Conservation (phyloP, 192 early-diverging fungal genomes). For the Backusella liffmaniae region DNA sequence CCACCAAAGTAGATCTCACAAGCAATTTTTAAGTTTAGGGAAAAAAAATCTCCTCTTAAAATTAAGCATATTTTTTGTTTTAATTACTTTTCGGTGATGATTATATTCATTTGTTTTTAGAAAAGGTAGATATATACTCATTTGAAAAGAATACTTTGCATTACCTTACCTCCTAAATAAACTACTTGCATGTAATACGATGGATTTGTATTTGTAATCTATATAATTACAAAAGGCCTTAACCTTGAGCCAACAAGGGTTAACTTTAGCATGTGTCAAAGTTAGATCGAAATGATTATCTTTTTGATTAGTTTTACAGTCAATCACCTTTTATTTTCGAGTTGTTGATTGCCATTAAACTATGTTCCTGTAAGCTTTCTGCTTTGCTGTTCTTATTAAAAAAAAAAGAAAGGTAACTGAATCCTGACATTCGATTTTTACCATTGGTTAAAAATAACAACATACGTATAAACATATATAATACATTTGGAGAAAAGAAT, state of each 20-base stretch:
- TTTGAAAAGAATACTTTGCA: not conserved
- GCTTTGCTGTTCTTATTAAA: not conserved
- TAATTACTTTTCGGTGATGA: not conserved
- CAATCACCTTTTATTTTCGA: not conserved
- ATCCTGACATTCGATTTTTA: not conserved
- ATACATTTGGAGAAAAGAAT: not conserved
- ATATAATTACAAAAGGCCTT: not conserved
- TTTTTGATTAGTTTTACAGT: not conserved
- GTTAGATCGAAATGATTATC: not conserved
- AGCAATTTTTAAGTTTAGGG: not conserved
- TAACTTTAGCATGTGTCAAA: not conserved
- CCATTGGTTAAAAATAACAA: not conserved
- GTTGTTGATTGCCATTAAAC: not conserved
- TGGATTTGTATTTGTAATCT: not conserved
- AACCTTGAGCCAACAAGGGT: not conserved
- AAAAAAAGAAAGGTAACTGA: not conserved
- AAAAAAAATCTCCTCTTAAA: slow-evolving; percentile 1
- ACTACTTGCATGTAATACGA: not conserved
- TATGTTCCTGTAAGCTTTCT: not conserved
- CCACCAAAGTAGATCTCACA: not conserved
- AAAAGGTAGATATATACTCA: not conserved
- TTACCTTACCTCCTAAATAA: not conserved
- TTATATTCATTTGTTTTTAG: not conserved
- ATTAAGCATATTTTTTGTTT: not conserved
- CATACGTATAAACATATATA: not conserved